These are phyloP conservation scores for Exutisphaerella laricina DNA, from an alignment of 2,329 filamentous ascomycete species.

Conservation along the genomic window DNA sequence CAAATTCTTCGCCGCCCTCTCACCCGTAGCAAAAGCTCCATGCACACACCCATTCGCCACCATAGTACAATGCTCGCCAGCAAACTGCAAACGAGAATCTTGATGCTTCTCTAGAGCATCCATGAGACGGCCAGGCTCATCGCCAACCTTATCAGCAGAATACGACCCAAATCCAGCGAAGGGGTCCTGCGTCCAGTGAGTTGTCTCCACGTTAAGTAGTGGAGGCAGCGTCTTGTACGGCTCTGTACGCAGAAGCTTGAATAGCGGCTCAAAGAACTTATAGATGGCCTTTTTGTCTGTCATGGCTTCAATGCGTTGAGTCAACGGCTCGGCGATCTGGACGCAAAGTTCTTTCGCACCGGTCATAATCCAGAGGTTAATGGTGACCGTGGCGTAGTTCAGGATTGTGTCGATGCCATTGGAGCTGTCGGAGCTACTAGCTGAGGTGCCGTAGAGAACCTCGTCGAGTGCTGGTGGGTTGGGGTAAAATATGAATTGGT, in stretches of 20 bases:
- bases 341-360: constrained; percentile 40
- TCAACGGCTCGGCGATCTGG: constrained; percentile 42
- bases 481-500: constrained; percentile 43
- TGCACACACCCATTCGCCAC: constrained; percentile 42
- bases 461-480: constrained; percentile 29
- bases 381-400: constrained; percentile 42
- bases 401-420: constrained; percentile 34
- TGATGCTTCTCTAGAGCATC: constrained; percentile 37
- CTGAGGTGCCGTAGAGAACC: constrained; percentile 26
- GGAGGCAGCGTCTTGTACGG: constrained; percentile 41
- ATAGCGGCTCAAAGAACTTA: constrained; percentile 42
- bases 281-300: constrained; percentile 35
- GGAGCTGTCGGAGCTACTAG: constrained; percentile 27
- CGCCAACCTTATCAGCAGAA: constrained; percentile 42
- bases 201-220: constrained; percentile 39
- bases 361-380: constrained; percentile 43
- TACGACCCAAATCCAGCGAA: constrained; percentile 42
- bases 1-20: constrained; percentile 39
- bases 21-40: constrained; percentile 42
- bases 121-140: constrained; percentile 36
- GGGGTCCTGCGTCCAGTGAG: constrained; percentile 42
- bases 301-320: constrained; percentile 43
- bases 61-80: constrained; percentile 37
- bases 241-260: constrained; percentile 41
- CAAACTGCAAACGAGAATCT: constrained; percentile 37